Evolutionary conservation across 2,329 filamentous ascomycete species (phyloP).

Genomic region (Sporothrix dimorphospora): DNA sequence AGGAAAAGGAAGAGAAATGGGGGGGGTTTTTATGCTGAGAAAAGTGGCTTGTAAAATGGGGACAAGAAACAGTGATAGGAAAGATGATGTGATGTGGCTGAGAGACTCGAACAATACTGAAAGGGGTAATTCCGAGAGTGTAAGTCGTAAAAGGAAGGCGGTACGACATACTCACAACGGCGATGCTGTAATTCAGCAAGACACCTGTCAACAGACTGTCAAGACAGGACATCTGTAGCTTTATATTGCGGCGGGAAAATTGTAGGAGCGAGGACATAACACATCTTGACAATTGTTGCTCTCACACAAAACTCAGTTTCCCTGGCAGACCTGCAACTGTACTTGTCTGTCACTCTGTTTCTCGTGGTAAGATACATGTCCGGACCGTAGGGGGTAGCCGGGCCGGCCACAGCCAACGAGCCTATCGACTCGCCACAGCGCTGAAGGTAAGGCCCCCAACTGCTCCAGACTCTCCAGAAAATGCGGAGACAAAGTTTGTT

Average conservation of each 20-base stretch:
- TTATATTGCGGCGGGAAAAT: background rate
- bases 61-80: background rate
- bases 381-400: background rate
- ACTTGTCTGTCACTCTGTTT: background rate
- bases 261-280: background rate
- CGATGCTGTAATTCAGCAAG: background rate
- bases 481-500: constrained; percentile 8
- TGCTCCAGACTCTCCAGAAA: background rate
- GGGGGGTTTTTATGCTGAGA: background rate
- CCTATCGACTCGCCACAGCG: background rate
- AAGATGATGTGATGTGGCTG: background rate
- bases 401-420: background rate
- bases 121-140: constrained; percentile 1
- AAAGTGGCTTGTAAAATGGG: background rate
- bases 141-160: background rate
- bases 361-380: background rate
- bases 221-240: background rate
- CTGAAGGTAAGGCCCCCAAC: background rate
- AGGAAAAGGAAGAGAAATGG: background rate
- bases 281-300: background rate
- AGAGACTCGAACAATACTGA: background rate
- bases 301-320: background rate
- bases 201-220: background rate
- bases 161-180: background rate
- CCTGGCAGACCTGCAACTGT: background rate